A percentile compares a stretch with the other conserved stretches of the same genome.
Evolutionary conservation across 2,329 filamentous ascomycete species (phyloP).

Genomic region (Sporothrix globosa): DNA sequence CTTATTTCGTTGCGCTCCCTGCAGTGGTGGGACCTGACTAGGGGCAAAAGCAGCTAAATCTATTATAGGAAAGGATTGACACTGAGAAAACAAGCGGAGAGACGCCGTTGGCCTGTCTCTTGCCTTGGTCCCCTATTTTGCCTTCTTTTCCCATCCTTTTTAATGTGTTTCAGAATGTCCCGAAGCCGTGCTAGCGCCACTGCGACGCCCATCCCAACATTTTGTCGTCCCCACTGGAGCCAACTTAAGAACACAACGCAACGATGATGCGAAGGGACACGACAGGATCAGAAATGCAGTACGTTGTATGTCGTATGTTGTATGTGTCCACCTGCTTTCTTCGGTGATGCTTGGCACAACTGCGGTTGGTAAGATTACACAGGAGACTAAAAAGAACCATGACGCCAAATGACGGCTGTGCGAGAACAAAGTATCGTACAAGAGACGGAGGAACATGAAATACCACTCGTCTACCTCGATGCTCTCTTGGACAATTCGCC

Average conservation of each 20-base stretch:
- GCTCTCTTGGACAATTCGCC: constrained; percentile 14
- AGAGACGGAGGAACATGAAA: not conserved
- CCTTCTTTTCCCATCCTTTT: not conserved
- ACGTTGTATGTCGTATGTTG: not conserved
- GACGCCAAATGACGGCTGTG: not conserved
- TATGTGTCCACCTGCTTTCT: not conserved
- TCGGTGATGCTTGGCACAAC: not conserved
- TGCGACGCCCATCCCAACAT: constrained; percentile 21
- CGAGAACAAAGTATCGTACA: not conserved
- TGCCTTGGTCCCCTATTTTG: constrained; percentile 17
- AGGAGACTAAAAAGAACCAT: not conserved
- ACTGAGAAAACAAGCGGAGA: not conserved
- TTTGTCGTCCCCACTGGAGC: not conserved
- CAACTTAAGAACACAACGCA: constrained; percentile 1
- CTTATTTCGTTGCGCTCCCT: not conserved
- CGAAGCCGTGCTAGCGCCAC: constrained; percentile 25
- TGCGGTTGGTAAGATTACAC: constrained; percentile 8
- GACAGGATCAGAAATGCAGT: not conserved
- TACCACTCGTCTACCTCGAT: not conserved
- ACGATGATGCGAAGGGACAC: not conserved
- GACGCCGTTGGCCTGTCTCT: not conserved
- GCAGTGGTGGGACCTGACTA: constrained; percentile 21
- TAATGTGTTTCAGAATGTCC: constrained; percentile 33
- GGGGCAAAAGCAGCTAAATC: constrained; percentile 14
- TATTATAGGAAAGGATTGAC: constrained; percentile 23